These are phyloP conservation scores for Luzula sylvatica DNA, from an alignment of 176 grass and related monocot genomes.

Conservation along the genomic window DNA sequence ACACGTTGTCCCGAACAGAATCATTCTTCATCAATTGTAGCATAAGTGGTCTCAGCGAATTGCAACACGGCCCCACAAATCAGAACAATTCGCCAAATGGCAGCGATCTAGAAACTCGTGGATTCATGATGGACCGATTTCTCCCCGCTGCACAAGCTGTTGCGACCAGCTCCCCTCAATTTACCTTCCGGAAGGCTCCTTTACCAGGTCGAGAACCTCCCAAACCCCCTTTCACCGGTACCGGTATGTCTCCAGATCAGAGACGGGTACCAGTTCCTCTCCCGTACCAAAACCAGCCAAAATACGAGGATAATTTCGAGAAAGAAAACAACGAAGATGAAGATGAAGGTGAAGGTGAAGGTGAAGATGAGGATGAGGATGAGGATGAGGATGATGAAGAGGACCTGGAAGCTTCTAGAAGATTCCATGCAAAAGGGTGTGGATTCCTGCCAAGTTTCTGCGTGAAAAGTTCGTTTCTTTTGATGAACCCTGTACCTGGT, in stretches of 20 bases:
- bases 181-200: constrained; percentile 63
- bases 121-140: constrained; percentile 88
- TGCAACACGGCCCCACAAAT: constrained; percentile 1
- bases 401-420: constrained; percentile 37
- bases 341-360: background rate
- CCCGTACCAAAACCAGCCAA: constrained; percentile 53
- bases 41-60: constrained; percentile 75
- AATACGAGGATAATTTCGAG: constrained; percentile 43
- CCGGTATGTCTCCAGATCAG: background rate
- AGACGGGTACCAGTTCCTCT: constrained; percentile 54
- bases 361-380: constrained; percentile 22
- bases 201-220: background rate
- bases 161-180: constrained; percentile 61
- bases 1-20: constrained; percentile 63
- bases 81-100: background rate
- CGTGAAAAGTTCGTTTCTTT: constrained; percentile 54
- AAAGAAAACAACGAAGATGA: too few species aligned
- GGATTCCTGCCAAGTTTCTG: constrained; percentile 75
- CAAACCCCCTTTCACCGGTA: background rate
- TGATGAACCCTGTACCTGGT: constrained; percentile 67
- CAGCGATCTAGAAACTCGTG: constrained; percentile 29
- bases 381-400: constrained; percentile 45
- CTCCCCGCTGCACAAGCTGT: constrained; percentile 76
- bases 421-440: constrained; percentile 63
- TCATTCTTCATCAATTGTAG: constrained; percentile 95